Percentiles rank a stretch among this genome's conserved stretches.
These are phyloP conservation scores for Lunasporangiospora selenospora DNA, from an alignment of 192 early-diverging fungal genomes.

Conservation along the genomic window DNA sequence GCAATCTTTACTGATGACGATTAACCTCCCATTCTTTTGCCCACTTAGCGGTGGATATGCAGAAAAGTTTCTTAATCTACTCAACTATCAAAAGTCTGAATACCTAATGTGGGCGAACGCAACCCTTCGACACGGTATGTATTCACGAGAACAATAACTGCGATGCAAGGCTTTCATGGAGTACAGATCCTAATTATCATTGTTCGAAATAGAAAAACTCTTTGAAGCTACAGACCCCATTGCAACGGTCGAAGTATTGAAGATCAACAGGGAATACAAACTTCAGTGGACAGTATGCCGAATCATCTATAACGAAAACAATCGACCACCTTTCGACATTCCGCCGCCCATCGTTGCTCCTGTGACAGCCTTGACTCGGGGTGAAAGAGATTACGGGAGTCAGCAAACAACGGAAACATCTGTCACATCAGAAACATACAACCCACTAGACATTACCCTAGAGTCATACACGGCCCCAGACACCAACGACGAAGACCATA, in stretches of 20 bases:
- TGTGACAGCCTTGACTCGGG: no score
- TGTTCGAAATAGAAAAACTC: constrained; percentile 14
- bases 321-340: constrained; percentile 19
- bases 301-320: constrained; percentile 8
- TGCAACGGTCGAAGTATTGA: constrained; percentile 2
- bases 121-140: constrained; percentile 14
- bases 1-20: neutral
- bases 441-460: no score
- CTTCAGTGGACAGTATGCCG: constrained; percentile 30
- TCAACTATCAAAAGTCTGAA: constrained; percentile 31
- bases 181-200: no score
- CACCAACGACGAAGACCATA: no score
- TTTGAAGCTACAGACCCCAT: constrained; percentile 36
- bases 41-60: constrained; percentile 33
- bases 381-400: no score
- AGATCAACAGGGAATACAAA: constrained; percentile 1
- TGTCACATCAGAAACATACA: no score
- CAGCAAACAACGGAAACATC: no score
- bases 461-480: no score
- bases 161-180: neutral
- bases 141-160: no score
- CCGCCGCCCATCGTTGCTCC: no score
- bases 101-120: constrained; percentile 29
- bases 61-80: constrained; percentile 13
- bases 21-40: neutral